These are phyloP conservation scores for Skeletonema grethae DNA, from an alignment of 108 stramenopile species.

Conservation along the genomic window DNA sequence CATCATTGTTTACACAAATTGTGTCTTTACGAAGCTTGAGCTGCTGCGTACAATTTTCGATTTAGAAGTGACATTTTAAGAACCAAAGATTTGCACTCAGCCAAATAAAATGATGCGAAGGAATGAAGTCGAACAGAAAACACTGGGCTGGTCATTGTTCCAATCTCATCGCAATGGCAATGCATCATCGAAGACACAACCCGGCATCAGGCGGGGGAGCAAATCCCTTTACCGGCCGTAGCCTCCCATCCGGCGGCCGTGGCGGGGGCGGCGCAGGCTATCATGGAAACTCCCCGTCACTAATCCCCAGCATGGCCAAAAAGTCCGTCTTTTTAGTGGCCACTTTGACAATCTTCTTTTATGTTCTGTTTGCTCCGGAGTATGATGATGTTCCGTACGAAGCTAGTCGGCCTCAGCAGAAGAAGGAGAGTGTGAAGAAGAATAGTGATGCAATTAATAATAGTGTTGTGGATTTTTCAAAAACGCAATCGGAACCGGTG, in stretches of 20 bases:
- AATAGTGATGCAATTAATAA: neutral
- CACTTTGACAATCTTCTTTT: neutral
- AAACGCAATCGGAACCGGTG: neutral
- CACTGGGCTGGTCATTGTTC: no score
- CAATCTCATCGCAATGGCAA: neutral
- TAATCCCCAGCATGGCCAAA: neutral
- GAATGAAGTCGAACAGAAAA: no score
- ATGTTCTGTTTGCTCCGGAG: neutral
- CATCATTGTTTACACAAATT: no score
- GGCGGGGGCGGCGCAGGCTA: neutral
- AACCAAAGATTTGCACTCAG: no score
- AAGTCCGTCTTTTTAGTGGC: neutral
- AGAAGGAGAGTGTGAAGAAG: neutral
- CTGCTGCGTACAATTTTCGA: no score
- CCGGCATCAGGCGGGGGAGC: neutral
- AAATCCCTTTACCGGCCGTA: slow-evolving; percentile 6
- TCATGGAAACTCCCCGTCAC: slow-evolving; percentile 1
- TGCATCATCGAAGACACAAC: slow-evolving; percentile 10
- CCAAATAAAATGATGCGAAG: no score
- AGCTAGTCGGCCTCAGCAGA: neutral
- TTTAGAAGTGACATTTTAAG: no score
- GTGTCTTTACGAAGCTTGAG: no score
- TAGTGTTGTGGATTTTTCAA: neutral
- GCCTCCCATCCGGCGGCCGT: neutral
- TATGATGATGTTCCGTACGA: neutral